phyloP scores from a whole-genome alignment of 2,329 filamentous ascomycete genomes.

The Metarhizium album region DNA sequence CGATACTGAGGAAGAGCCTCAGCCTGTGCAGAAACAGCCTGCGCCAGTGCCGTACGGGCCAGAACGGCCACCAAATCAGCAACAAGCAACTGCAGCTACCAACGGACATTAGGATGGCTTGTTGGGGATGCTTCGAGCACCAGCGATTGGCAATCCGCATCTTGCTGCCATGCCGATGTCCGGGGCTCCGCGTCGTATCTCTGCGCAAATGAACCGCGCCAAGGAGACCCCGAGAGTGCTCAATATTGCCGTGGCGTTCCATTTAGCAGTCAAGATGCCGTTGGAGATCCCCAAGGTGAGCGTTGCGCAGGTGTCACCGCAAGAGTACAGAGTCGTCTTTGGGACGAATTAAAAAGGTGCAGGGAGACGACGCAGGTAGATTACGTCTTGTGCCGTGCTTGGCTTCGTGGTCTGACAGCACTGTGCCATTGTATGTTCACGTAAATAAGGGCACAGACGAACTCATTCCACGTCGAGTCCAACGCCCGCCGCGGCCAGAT shows the following conservation, averaged over 20 bases:
- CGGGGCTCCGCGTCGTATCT: background rate
- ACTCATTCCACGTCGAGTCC: background rate
- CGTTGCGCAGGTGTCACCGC: background rate
- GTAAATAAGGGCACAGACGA: background rate
- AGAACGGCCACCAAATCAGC: constrained; percentile 30
- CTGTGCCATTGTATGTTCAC: background rate
- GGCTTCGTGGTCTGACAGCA: background rate
- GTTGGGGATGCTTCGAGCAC: constrained; percentile 4
- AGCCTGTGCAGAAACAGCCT: constrained; percentile 20
- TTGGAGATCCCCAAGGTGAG: background rate
- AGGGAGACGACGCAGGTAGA: background rate
- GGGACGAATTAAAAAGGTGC: background rate
- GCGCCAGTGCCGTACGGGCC: constrained; percentile 35
- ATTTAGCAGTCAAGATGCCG: background rate
- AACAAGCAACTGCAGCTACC: constrained; percentile 15
- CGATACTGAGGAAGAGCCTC: constrained; percentile 41
- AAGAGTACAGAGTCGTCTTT: background rate
- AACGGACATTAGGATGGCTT: constrained; percentile 31
- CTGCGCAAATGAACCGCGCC: background rate
- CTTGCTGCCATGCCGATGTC: constrained; percentile 1
- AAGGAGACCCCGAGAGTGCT: background rate
- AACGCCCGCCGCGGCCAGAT: background rate
- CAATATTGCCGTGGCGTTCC: background rate
- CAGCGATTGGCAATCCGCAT: background rate
- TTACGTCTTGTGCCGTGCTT: background rate